Percentiles rank a stretch among this genome's conserved stretches.
Conservation (phyloP, 805 yeast species). For the Blastobotrys attinorum region DNA sequence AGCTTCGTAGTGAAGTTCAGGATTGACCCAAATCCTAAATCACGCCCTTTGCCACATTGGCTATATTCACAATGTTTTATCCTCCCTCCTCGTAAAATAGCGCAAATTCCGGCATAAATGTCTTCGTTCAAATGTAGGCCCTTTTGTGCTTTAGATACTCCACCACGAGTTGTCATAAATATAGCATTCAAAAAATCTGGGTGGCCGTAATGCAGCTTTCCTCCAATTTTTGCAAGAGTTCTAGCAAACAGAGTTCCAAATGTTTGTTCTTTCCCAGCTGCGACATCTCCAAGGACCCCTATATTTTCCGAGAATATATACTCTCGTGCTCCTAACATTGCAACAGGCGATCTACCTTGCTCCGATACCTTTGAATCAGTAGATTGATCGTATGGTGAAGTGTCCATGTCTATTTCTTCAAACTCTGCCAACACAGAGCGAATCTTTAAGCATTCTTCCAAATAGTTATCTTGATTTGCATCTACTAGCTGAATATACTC, state of each 20-base stretch:
- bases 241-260: slow-evolving; percentile 94
- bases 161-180: slow-evolving; percentile 93
- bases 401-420: slow-evolving; percentile 57
- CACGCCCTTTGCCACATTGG: slow-evolving; percentile 97
- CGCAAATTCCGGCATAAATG: slow-evolving; percentile 93
- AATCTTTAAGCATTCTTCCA: slow-evolving; percentile 89
- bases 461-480: slow-evolving; percentile 92
- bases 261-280: slow-evolving; percentile 96
- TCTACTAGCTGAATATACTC: slow-evolving; percentile 93
- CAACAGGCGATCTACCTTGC: slow-evolving; percentile 50
- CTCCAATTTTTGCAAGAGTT: slow-evolving; percentile 89
- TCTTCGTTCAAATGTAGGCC: slow-evolving; percentile 92
- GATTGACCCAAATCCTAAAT: slow-evolving; percentile 86
- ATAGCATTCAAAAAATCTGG: slow-evolving; percentile 90
- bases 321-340: slow-evolving; percentile 92
- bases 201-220: slow-evolving; percentile 91
- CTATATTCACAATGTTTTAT: slow-evolving; percentile 93
- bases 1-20: slow-evolving; percentile 90
- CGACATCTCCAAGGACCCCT: slow-evolving; percentile 91
- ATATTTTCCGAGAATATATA: slow-evolving; percentile 88
- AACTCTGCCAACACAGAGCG: slow-evolving; percentile 84
- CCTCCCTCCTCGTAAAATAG: slow-evolving; percentile 81
- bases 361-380: slow-evolving; percentile 4
- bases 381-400: slow-evolving; percentile 52
- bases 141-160: slow-evolving; percentile 89